phyloP scores from a whole-genome alignment of 352 stramenopile species.

The Phytophthora ohioensis region DNA sequence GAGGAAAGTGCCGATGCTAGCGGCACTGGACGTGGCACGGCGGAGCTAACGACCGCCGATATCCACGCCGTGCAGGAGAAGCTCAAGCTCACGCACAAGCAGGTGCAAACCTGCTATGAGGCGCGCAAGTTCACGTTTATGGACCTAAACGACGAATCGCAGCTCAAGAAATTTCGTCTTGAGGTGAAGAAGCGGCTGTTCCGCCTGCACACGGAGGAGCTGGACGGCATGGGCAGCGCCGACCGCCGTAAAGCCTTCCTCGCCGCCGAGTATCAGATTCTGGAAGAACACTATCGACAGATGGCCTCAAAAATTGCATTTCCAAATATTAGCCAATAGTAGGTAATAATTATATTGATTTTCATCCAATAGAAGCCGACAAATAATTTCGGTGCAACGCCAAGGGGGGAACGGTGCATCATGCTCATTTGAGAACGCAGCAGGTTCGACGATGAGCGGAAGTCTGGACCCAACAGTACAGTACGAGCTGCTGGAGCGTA shows the following conservation, averaged over 20 bases:
- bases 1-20: conserved; percentile 21
- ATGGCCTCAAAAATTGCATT: conserved; percentile 46
- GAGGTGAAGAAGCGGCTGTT: conserved; percentile 89
- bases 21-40: conserved; percentile 50
- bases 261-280: conserved; percentile 62
- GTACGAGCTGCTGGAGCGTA: conserved; percentile 85
- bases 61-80: conserved; percentile 73
- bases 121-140: conserved; percentile 72
- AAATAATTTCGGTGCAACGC: conserved; percentile 23
- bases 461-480: conserved; percentile 60
- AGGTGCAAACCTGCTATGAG: conserved; percentile 87
- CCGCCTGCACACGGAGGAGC: conserved; percentile 68
- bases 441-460: conserved; percentile 46
- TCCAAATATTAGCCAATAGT: conserved; percentile 18
- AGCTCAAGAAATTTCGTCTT: conserved; percentile 73
- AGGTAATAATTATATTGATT: background rate
- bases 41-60: conserved; percentile 50
- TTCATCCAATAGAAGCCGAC: conserved; percentile 17
- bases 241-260: conserved; percentile 86
- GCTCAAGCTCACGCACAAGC: conserved; percentile 82
- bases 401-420: conserved; percentile 1
- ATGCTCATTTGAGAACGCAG: conserved; percentile 13
- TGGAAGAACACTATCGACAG: conserved; percentile 64
- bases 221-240: conserved; percentile 73
- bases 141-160: conserved; percentile 53